Evolutionary conservation across 371 early-diverging fungal species (phyloP), one percentile per base, ranked within the genome.

Genomic region (Coemansia sp.): DNA sequence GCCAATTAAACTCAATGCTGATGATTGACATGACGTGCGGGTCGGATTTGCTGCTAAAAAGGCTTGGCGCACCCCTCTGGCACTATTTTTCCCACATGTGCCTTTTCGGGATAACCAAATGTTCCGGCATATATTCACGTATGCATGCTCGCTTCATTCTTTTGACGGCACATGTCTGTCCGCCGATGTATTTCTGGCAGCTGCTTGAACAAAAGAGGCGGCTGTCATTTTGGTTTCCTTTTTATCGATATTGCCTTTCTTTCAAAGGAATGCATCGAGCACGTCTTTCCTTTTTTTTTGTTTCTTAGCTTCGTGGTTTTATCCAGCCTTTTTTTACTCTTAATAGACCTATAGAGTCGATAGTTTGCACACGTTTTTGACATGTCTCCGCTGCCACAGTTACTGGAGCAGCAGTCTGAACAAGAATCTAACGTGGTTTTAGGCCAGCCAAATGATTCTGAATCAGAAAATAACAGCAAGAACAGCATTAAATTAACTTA

Each of bases 401-500:
- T 25, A 11, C 25, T 18, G 33, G 33, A 16, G 2, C 56, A 56
- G 3, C 56, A 14, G 21, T 14, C 18, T 37, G 42, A 42, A 16
- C 59, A 42, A 11, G 23, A 42, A 25, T 18, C 28, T 33, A 20
- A 21, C 18, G 21, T 33, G 14, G 18, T 56, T 56, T 18, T 56
- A 6, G 56, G 56, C 30, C 33, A 56, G 28, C 54, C 54, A 30
- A 7, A 30, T 18, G 3, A 28, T 16, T 37, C 62, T 5, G 8
- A 14, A 11, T 6, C 21, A 14, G 20, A 8, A 25, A 33, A 16
- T 3, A 18, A 20, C 18, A n/a, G 18, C 14, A 57, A 58, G 5
- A 14, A 18, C 12, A 67, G 26, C n/a, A 28, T 67, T 42, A 71
- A 71, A 40, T 37, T 61, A 9, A 26, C 68, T 4, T 71, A 71